Evolutionary conservation across 352 stramenopile genomes (phyloP), one percentile per base, ranked within the genome.

Genomic region (Elongisporangium prolatum): DNA sequence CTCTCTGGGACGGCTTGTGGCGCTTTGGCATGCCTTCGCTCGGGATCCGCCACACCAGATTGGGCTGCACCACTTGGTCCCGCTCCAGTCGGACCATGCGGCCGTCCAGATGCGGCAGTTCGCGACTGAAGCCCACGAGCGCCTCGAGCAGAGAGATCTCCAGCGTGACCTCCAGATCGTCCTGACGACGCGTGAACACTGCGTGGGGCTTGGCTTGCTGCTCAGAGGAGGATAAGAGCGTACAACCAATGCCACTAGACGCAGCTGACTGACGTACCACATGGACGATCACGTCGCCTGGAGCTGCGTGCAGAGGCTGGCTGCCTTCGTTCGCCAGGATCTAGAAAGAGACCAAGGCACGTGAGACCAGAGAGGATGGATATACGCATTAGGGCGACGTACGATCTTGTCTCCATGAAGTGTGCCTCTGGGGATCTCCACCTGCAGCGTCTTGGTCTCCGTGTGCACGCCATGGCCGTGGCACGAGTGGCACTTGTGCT

Each of bases 91-190:
- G 72, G 50, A 98, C 91, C 48, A 81, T 55, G 54, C 85, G 86
- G 20, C 75, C 85, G 65, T 98, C 93, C 34, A 98, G 67, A 71
- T 98, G 93, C 22, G 60, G 77, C 34, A 98, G 65, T 38, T 84
- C 75, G 10, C 91, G 69, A 20, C 40, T 78, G 65, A 98, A 98
- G 18, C 96, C 95, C 59, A 96, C 67, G 50, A 98, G 80, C 7
- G 93, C 91, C 75, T 98, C 89, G 4, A 97, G 90, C 52, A 98
- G 77, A 16, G 89, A 85, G 65, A 98, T 98, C 58, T 93, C 84
- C 20, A 97, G 79, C 28, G 85, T 92, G 50, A 92, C 83, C 63
- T 96, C 86, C 20, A 98, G 69, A 64, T 98, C 76, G 68, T 98
- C 82, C 5, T 84, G 85, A 52, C 97, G 84, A 16, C 94, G 81